Base-by-base conservation (phyloP, 495 filamentous ascomycete genomes). In the Letharia lupina region DNA sequence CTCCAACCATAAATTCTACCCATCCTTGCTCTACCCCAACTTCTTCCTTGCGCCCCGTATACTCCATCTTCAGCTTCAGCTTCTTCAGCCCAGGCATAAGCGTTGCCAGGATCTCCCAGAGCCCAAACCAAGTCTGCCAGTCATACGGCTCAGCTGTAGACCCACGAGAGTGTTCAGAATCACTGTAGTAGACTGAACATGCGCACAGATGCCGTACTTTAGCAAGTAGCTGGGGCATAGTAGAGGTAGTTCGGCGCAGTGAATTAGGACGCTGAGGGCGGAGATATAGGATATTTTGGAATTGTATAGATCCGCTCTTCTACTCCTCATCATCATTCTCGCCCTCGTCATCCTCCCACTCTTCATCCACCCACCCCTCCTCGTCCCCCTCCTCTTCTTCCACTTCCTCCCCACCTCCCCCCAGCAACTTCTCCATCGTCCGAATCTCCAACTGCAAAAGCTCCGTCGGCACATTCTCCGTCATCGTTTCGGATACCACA, bases 371-470 rank as follows among this genome's bases (percentile, higher is more conserved):
- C 63, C 63, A 65, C 23, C 23, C 23, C 23, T 18, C 64, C 10
- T 64, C 62, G 33, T 64, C 48, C 9, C 31, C 39, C 62, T 23
- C 42, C 37, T 48, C 57, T 12, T 56, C 48, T 28, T 60, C 57
- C 18, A 9, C 44, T 16, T 59, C 56, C 11, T n/a, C n/a, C 18
- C 39, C 31, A 15, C 42, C 54, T 15, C 23, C 12, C 44, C 3
- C 35, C 2, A 4, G 6, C 18, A 66, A 44, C 18, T 28, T 52
- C 16, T 52, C 48, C 64, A 66, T 66, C 0, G 39, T 54, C 56
- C 64, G 41, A 4, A 33, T 31, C 11, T 66, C 64, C 37, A 66
- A 45, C 35, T 52, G 41, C 57, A 66, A 11, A 9, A 66, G 57
- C 59, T 66, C 64, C 13, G 18, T 23, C 0, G 47, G 52, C 23